Percentiles rank a stretch among this genome's conserved stretches.
phyloP scores from a whole-genome alignment of 2,329 filamentous ascomycete genomes.

The Aureobasidium sp. region DNA sequence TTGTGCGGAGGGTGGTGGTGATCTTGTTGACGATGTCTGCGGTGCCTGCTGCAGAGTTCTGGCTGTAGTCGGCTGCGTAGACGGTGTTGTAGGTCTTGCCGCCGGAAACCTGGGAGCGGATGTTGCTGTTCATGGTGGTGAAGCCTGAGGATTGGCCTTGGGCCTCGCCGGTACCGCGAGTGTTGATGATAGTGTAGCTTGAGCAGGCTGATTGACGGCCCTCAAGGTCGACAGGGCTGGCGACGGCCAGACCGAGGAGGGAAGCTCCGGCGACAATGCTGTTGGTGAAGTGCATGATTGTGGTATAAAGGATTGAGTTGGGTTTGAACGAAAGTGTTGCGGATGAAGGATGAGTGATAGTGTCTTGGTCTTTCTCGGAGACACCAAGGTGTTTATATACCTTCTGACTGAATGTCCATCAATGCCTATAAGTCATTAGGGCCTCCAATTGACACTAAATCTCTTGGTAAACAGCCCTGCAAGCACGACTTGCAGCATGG shows the following conservation, averaged over 20 bases:
- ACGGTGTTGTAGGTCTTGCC: conserved; percentile 30
- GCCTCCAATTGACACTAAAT: background rate
- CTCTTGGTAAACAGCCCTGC: background rate
- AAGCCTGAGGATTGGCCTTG: conserved; percentile 22
- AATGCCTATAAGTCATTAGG: background rate
- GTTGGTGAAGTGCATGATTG: conserved; percentile 6
- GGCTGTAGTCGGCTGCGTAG: conserved; percentile 23
- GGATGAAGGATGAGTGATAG: background rate
- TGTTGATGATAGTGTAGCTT: conserved; percentile 18
- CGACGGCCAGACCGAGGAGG: background rate
- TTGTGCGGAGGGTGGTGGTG: conserved; percentile 17
- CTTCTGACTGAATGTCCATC: background rate
- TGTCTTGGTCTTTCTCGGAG: background rate
- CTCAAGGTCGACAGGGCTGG: conserved; percentile 3
- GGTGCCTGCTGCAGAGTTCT: conserved; percentile 24
- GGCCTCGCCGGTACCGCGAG: conserved; percentile 21
- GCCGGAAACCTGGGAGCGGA: conserved; percentile 21
- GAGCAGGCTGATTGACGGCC: background rate
- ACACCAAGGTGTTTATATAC: background rate
- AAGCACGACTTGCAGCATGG: background rate
- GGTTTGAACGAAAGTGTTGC: background rate
- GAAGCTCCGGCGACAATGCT: background rate
- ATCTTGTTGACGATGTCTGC: conserved; percentile 28
- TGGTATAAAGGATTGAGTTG: background rate
- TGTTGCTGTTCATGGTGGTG: conserved; percentile 26